A percentile compares a stretch with the other conserved stretches of the same genome.
phyloP scores from a whole-genome alignment of 257 asterid genomes.

The Echites panduratus region DNA sequence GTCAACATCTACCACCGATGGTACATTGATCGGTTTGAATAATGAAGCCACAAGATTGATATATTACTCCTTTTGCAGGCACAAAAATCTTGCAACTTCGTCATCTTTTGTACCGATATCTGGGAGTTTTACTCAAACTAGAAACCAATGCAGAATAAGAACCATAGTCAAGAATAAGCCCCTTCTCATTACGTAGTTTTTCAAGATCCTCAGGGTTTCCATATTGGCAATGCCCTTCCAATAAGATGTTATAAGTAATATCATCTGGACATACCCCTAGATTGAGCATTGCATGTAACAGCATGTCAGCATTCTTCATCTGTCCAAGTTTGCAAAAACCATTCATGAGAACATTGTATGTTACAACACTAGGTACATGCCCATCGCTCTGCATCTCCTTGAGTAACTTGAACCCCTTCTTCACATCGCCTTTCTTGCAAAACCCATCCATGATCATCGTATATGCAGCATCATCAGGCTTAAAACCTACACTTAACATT shows the following conservation, averaged over 20 bases:
- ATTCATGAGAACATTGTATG: slow-evolving; percentile 75
- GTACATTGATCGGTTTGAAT: background rate
- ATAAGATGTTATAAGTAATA: slow-evolving; percentile 65
- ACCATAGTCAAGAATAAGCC: slow-evolving; percentile 74
- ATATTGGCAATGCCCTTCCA: slow-evolving; percentile 66
- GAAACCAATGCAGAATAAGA: slow-evolving; percentile 55
- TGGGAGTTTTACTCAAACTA: slow-evolving; percentile 45
- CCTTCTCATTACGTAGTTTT: slow-evolving; percentile 58
- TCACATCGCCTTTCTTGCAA: slow-evolving; percentile 71
- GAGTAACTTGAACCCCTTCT: slow-evolving; percentile 55
- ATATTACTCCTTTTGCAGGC: background rate
- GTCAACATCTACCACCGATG: background rate
- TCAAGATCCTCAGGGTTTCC: slow-evolving; percentile 42
- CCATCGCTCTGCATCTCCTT: slow-evolving; percentile 76
- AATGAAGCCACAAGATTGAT: background rate
- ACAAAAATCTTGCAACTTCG: background rate
- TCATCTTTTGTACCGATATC: slow-evolving; percentile 23
- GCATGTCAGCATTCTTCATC: slow-evolving; percentile 75
- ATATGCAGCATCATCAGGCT: slow-evolving; percentile 52
- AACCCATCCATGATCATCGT: slow-evolving; percentile 70
- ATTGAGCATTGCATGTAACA: slow-evolving; percentile 74
- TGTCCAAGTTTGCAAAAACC: slow-evolving; percentile 87
- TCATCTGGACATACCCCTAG: slow-evolving; percentile 74
- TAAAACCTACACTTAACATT: slow-evolving; percentile 48
- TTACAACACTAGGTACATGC: slow-evolving; percentile 42